Evolutionary conservation across 352 stramenopile species (phyloP).

Genomic region (Phytophthora citricola): DNA sequence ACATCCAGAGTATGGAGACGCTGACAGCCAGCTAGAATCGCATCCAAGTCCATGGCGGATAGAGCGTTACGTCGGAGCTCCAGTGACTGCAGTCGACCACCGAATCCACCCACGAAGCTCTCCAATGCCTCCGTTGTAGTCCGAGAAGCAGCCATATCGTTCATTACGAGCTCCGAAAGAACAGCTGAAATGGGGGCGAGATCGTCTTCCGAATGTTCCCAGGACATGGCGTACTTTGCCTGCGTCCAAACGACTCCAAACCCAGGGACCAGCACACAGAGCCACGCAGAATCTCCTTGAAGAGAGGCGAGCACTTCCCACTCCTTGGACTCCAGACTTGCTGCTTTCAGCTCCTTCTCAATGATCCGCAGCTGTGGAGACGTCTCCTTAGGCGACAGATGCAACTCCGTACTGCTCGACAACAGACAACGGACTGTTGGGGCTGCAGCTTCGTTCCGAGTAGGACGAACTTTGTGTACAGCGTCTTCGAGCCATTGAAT

Average conservation of each 20-base stretch:
- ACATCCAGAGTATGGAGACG: slow-evolving; percentile 36
- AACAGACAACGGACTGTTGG: slow-evolving; percentile 22
- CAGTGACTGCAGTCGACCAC: slow-evolving; percentile 30
- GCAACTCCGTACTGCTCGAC: slow-evolving; percentile 28
- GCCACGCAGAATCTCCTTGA: slow-evolving; percentile 18
- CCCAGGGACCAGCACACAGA: slow-evolving; percentile 37
- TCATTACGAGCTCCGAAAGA: slow-evolving; percentile 39
- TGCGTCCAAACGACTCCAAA: slow-evolving; percentile 40
- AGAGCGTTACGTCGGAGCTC: slow-evolving; percentile 39
- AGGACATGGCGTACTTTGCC: slow-evolving; percentile 27
- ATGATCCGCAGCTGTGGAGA: slow-evolving; percentile 33
- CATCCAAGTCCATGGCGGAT: slow-evolving; percentile 38
- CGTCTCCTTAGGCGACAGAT: slow-evolving; percentile 22
- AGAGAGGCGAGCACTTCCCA: slow-evolving; percentile 36
- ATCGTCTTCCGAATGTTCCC: slow-evolving; percentile 19
- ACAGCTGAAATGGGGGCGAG: slow-evolving; percentile 10
- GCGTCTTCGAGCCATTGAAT: slow-evolving; percentile 18
- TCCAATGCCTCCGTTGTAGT: slow-evolving; percentile 31
- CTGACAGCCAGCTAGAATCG: slow-evolving; percentile 27
- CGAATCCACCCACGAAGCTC: slow-evolving; percentile 32
- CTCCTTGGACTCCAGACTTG: slow-evolving; percentile 19
- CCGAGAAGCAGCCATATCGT: slow-evolving; percentile 32
- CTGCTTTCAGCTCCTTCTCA: slow-evolving; percentile 29
- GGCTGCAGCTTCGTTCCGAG: slow-evolving; percentile 4
- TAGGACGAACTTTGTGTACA: slow-evolving; percentile 1